Percentiles rank a stretch among this genome's conserved stretches.
Conservation (phyloP, 768 basidiomycete genomes). For the Amanita rubescens region DNA sequence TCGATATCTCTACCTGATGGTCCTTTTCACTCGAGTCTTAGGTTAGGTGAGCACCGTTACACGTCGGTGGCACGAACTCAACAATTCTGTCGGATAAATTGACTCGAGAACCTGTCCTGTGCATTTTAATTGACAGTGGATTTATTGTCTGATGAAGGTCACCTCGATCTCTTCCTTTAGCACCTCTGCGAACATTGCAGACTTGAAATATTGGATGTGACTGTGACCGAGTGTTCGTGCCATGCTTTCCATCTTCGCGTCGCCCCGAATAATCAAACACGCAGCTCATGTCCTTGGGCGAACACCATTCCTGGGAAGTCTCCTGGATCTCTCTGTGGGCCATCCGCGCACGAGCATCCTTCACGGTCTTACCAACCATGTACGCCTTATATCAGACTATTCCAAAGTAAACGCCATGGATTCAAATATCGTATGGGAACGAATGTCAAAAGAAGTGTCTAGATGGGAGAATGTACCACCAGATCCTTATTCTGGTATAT, state of each 20-base stretch:
- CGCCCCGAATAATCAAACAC: background rate
- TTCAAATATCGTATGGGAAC: background rate
- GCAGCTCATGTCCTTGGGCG: background rate
- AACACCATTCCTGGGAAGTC: background rate
- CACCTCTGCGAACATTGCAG: conserved; percentile 53
- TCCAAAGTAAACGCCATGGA: background rate
- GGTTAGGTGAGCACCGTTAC: conserved; percentile 17
- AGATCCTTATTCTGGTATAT: conserved; percentile 50
- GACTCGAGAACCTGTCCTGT: conserved; percentile 76
- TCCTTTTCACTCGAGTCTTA: conserved; percentile 60
- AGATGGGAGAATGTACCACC: conserved; percentile 23
- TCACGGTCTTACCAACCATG: background rate
- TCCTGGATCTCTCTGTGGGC: background rate
- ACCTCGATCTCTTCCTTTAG: conserved; percentile 92
- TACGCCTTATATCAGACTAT: background rate
- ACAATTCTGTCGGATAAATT: conserved; percentile 91
- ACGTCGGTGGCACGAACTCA: conserved; percentile 56
- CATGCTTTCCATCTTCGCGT: conserved; percentile 1
- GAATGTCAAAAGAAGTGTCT: conserved; percentile 4
- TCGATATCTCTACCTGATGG: conserved; percentile 73
- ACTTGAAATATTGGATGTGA: conserved; percentile 4
- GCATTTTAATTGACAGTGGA: conserved; percentile 10
- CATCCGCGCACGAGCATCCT: background rate
- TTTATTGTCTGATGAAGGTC: conserved; percentile 8
- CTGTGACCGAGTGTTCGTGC: background rate